Percentiles rank a stretch among this genome's conserved stretches.
Conservation (phyloP, 345 rosid genomes). For the Syzygium aromaticum region DNA sequence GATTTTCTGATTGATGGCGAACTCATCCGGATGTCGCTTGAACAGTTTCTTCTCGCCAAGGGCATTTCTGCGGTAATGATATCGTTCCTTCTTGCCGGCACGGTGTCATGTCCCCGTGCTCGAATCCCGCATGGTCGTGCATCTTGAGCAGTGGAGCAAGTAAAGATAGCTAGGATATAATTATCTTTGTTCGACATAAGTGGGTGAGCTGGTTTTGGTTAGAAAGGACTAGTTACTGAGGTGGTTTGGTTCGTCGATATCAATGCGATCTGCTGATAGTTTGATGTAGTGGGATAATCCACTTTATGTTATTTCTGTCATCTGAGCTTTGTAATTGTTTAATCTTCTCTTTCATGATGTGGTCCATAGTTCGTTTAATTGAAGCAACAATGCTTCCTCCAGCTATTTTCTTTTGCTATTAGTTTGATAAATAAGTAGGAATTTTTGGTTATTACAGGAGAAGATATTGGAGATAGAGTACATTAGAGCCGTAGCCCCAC, state of each 20-base stretch:
- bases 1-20: constrained; percentile 93
- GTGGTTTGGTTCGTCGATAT: neutral
- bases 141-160: neutral
- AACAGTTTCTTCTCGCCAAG: constrained; percentile 75
- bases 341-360: neutral
- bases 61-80: constrained; percentile 76
- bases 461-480: constrained; percentile 84
- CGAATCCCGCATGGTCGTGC: neutral
- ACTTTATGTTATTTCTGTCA: neutral
- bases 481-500: constrained; percentile 74
- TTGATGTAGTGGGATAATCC: neutral
- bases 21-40: constrained; percentile 83
- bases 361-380: neutral
- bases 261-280: neutral
- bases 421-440: neutral
- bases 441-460: constrained; percentile 43
- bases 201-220: neutral
- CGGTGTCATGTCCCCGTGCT: neutral
- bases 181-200: neutral
- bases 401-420: neutral
- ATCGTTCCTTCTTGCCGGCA: neutral
- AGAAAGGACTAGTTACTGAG: neutral
- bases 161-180: neutral
- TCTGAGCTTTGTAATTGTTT: neutral
- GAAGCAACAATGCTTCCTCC: neutral